Evolutionary conservation across 106 monocot species (phyloP), one percentile per base, ranked within the genome.

Genomic region (Platanthera zijinensis): DNA sequence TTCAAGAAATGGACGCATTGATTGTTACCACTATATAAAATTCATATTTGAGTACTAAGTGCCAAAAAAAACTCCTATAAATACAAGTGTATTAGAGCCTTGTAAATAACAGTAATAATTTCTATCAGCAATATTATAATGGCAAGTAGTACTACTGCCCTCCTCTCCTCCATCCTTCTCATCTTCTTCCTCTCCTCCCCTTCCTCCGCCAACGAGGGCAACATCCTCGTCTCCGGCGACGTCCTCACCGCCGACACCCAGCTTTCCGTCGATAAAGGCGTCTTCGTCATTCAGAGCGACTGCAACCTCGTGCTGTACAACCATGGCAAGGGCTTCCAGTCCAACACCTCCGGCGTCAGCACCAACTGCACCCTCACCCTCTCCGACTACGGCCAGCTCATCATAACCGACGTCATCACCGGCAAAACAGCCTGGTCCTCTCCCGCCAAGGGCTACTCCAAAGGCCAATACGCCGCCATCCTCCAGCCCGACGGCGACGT

Each of bases 291-390:
- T 47, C 76, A 84, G 32, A 52, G 63, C 72, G 80, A 84, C 76
- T 80, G 80, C 84, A 80, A 77, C 80, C 84, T 84, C 28, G 73
- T 79, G 46, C 76, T 83, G 1, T 78, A 74, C 78, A 83, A 83
- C 78, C 4, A 68, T 14, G 47, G 45, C 25, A 13, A 0, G 25
- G 74, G 74, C 10, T 78, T 57, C 78, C 56, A 68, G n/a, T 73
- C 74, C 69, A 48, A 78, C 67, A 74, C 78, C 68, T 25, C 47
- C 50, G 75, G 75, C 7, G 5, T 2, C 11, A 56, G 75, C 25
- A 12, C 2, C 32, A 75, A 57, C 4, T 75, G 75, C 45, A 39
- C 56, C 54, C 11, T 32, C 39, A 15, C 17, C 75, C 30, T 75
- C 57, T 6, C 8, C 45, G 39, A 75, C 11, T 25, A 32, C 39